phyloP scores from a whole-genome alignment of 306 rosid species.

The Cucurbita ficifolia region DNA sequence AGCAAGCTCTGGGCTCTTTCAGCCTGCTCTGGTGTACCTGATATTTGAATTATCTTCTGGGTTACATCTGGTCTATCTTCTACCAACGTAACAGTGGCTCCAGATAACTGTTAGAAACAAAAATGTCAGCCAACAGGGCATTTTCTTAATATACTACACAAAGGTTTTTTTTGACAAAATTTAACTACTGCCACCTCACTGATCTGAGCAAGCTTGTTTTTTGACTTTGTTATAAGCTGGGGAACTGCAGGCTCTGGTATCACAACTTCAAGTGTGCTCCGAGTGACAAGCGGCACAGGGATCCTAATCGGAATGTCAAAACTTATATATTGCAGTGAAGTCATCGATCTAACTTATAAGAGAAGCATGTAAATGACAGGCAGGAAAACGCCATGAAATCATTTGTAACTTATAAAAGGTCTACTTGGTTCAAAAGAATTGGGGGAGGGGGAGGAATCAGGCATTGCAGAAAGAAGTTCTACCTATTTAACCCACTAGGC shows the following conservation, averaged over 20 bases:
- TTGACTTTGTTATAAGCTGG: slow-evolving; percentile 76
- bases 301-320: slow-evolving; percentile 28
- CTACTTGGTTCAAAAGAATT: neutral
- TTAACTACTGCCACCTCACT: slow-evolving; percentile 54
- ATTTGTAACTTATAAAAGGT: neutral
- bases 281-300: slow-evolving; percentile 75
- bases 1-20: slow-evolving; percentile 98
- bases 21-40: slow-evolving; percentile 93
- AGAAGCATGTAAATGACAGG: neutral
- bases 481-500: slow-evolving; percentile 64
- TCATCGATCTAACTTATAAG: neutral
- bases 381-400: neutral
- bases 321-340: neutral
- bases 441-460: neutral
- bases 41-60: slow-evolving; percentile 71
- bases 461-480: slow-evolving; percentile 4
- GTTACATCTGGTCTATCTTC: slow-evolving; percentile 72
- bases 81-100: slow-evolving; percentile 77
- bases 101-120: slow-evolving; percentile 56
- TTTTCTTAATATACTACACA: neutral
- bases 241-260: slow-evolving; percentile 85
- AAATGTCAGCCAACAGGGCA: slow-evolving; percentile 1
- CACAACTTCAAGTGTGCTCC: slow-evolving; percentile 90
- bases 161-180: neutral
- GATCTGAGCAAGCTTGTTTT: slow-evolving; percentile 86